Evolutionary conservation across 2,329 filamentous ascomycete species (phyloP).

Genomic region (Tolypocladium amazonense): DNA sequence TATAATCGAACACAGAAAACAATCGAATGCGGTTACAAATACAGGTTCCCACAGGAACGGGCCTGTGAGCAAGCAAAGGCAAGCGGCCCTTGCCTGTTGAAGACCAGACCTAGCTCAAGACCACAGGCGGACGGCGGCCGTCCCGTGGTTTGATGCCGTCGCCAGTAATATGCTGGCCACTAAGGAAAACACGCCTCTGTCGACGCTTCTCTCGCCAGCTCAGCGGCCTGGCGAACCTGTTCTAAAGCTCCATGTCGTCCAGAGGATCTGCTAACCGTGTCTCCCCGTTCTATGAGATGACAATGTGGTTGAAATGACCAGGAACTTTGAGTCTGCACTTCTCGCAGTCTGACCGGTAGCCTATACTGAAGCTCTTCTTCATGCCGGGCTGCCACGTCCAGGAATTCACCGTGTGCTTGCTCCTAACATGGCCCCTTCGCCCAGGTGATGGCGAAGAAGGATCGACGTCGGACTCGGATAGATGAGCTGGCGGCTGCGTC

Average conservation of each 20-base stretch:
- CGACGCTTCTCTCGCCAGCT: conserved; percentile 9
- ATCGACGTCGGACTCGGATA: conserved; percentile 22
- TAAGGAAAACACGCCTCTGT: conserved; percentile 1
- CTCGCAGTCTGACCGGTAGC: conserved; percentile 66
- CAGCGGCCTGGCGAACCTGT: conserved; percentile 14
- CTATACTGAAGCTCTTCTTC: conserved; percentile 68
- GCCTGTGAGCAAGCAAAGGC: neutral
- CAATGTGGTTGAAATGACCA: conserved; percentile 73
- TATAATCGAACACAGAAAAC: neutral
- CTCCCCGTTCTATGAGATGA: conserved; percentile 42
- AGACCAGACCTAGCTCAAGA: neutral
- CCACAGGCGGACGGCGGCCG: neutral
- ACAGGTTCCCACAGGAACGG: neutral
- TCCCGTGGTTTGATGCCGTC: neutral
- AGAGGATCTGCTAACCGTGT: conserved; percentile 15
- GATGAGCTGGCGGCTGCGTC: conserved; percentile 10
- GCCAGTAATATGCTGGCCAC: neutral
- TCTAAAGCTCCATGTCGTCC: conserved; percentile 11
- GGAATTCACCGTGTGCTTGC: conserved; percentile 47
- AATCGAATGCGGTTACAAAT: neutral
- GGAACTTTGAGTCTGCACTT: conserved; percentile 67
- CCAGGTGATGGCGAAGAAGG: conserved; percentile 34
- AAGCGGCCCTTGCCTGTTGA: neutral
- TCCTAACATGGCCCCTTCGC: conserved; percentile 45
- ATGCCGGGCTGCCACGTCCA: conserved; percentile 53